Percentiles rank a stretch among this genome's conserved stretches.
phyloP scores from a whole-genome alignment of 176 grass and related monocot species.

The Raddia distichophylla region DNA sequence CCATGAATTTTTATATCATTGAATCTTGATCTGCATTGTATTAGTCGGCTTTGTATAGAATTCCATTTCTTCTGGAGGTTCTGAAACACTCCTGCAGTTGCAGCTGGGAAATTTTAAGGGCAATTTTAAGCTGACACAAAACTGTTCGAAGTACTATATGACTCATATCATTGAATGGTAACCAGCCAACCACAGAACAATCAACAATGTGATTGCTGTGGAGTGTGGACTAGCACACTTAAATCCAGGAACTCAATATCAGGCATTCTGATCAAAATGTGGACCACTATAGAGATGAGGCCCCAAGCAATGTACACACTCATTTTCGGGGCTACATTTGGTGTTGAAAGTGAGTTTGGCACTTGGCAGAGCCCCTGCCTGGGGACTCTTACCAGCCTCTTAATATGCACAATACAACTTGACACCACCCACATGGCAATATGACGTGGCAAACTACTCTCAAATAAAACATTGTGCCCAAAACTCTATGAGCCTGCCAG shows the following conservation, averaged over 20 bases:
- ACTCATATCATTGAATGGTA: not conserved
- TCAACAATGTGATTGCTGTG: not conserved
- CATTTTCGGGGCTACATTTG: slow-evolving; percentile 23
- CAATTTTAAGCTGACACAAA: not conserved
- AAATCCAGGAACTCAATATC: not conserved
- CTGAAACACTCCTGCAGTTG: not conserved
- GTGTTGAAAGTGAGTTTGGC: not conserved
- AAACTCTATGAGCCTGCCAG: slow-evolving; percentile 3
- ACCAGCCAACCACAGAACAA: slow-evolving; percentile 11
- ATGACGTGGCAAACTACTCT: not conserved
- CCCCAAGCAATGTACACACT: not conserved
- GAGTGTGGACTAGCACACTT: slow-evolving; percentile 27
- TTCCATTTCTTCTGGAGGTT: not conserved
- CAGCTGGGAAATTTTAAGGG: not conserved
- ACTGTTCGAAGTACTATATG: slow-evolving; percentile 13
- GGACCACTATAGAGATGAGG: not conserved
- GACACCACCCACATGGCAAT: not conserved
- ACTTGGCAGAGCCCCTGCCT: slow-evolving; percentile 17
- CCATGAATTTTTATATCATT: not conserved
- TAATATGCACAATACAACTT: slow-evolving; percentile 28
- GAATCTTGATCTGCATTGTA: not conserved
- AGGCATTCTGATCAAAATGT: slow-evolving; percentile 28
- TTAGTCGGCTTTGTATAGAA: not conserved
- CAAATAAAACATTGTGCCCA: slow-evolving; percentile 14
- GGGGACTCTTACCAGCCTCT: slow-evolving; percentile 11